Evolutionary conservation across 345 rosid genomes (phyloP).

Genomic region (Eucalyptus cladocalyx): DNA sequence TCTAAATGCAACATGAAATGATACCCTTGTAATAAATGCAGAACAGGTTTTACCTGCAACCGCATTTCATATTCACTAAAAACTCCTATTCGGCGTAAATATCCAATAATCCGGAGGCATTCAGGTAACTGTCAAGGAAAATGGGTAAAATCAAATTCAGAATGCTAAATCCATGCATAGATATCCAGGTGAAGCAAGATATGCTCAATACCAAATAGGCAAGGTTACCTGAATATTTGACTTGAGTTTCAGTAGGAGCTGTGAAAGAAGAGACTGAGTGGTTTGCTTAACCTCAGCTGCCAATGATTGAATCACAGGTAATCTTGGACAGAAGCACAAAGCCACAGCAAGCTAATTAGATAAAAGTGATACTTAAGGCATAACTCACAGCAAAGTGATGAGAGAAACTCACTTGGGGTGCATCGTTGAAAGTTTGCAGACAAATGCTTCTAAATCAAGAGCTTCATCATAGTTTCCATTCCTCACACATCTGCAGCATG

Average conservation of each 20-base stretch:
- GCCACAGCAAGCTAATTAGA: background rate
- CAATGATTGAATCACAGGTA: constrained; percentile 87
- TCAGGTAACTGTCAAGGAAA: constrained; percentile 67
- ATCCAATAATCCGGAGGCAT: constrained; percentile 95
- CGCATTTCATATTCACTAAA: constrained; percentile 95
- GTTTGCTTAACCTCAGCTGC: constrained; percentile 86
- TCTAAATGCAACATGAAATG: background rate
- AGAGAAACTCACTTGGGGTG: constrained; percentile 81
- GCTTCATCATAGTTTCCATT: constrained; percentile 98
- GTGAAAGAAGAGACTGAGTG: constrained; percentile 89
- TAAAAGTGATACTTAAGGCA: background rate
- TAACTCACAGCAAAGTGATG: background rate
- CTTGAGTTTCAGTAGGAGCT: constrained; percentile 85
- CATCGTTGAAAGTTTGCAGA: constrained; percentile 82
- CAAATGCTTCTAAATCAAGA: constrained; percentile 93
- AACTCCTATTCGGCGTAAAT: constrained; percentile 84
- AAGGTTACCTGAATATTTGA: constrained; percentile 77
- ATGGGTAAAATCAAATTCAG: background rate
- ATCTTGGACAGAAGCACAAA: constrained; percentile 19
- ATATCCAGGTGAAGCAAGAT: background rate
- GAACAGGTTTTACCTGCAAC: constrained; percentile 42
- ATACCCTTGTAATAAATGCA: background rate
- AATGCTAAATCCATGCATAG: background rate
- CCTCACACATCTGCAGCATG: constrained; percentile 65
- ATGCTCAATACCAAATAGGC: background rate